These are phyloP conservation scores for Cryptococcus sp. DNA, from an alignment of 1,284 basidiomycete species.

Conservation along the genomic window DNA sequence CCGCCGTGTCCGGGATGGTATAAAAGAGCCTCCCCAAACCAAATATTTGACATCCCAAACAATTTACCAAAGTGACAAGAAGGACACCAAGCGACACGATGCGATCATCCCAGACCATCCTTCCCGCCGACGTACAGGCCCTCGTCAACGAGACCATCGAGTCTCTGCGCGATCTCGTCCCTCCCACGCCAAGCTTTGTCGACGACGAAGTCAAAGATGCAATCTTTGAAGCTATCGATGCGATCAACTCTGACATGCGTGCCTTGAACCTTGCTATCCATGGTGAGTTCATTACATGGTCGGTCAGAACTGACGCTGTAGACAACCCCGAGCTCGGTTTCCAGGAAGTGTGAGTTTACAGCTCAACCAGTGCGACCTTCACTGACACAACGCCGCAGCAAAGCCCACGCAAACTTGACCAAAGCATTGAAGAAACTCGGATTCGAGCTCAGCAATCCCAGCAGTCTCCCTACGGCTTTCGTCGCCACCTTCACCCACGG, in stretches of 20 bases:
- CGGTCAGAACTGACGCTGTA: neutral
- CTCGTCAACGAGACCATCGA: constrained; percentile 29
- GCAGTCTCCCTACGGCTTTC: constrained; percentile 27
- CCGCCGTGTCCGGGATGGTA: too few relatives aligned
- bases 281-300: constrained; percentile 25
- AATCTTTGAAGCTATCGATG: constrained; percentile 56
- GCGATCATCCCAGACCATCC: neutral
- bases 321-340: constrained; percentile 37
- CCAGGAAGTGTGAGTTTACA: constrained; percentile 29
- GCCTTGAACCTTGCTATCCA: constrained; percentile 69
- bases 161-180: constrained; percentile 17
- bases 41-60: too few relatives aligned
- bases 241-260: constrained; percentile 60
- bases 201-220: constrained; percentile 32
- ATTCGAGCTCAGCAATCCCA: constrained; percentile 30
- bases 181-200: constrained; percentile 19
- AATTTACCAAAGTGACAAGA: too few relatives aligned
- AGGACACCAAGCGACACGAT: too few relatives aligned
- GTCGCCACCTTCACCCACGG: constrained; percentile 36
- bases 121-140: constrained; percentile 17
- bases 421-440: constrained; percentile 25
- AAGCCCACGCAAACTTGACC: constrained; percentile 27
- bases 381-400: constrained; percentile 7
- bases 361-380: neutral
- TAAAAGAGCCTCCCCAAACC: too few relatives aligned